Conservation (phyloP, 495 filamentous ascomycete species). For the Xylaria palmicola region DNA sequence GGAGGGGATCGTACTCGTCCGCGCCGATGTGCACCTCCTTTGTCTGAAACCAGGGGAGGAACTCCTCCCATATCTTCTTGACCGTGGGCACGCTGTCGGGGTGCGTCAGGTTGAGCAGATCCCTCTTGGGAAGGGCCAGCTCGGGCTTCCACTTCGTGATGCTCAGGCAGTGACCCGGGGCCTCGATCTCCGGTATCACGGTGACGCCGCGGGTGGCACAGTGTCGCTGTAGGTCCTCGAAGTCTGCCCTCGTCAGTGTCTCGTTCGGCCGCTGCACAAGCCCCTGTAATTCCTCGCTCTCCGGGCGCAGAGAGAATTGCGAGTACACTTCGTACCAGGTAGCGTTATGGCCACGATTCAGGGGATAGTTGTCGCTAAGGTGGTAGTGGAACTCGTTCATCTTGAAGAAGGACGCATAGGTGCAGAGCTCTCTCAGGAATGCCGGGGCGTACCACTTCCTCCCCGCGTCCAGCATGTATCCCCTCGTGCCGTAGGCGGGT, state of each 20-base stretch:
- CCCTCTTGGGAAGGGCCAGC: conserved; percentile 48
- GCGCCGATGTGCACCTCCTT: conserved; percentile 59
- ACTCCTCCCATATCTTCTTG: conserved; percentile 55
- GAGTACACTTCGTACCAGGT: conserved; percentile 53
- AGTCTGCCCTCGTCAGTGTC: conserved; percentile 46
- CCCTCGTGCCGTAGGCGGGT: conserved; percentile 49
- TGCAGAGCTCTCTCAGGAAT: conserved; percentile 57
- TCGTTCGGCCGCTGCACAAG: conserved; percentile 50
- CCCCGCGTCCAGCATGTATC: conserved; percentile 56
- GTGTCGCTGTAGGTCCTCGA: conserved; percentile 51
- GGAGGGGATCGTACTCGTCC: conserved; percentile 52
- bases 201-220: conserved; percentile 54
- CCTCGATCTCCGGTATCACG: conserved; percentile 56
- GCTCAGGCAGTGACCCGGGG: conserved; percentile 52
- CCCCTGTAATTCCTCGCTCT: conserved; percentile 37
- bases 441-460: conserved; percentile 55
- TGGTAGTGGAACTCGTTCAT: conserved; percentile 60
- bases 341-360: conserved; percentile 52
- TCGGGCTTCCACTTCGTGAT: conserved; percentile 60
- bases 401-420: conserved; percentile 57
- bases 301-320: conserved; percentile 50
- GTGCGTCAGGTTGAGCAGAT: conserved; percentile 54
- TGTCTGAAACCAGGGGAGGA: conserved; percentile 55
- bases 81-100: conserved; percentile 54
- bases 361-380: conserved; percentile 56